A percentile compares a stretch with the other conserved stretches of the same genome.
phyloP scores from a whole-genome alignment of 257 asterid species.

The Solanum commersonii region DNA sequence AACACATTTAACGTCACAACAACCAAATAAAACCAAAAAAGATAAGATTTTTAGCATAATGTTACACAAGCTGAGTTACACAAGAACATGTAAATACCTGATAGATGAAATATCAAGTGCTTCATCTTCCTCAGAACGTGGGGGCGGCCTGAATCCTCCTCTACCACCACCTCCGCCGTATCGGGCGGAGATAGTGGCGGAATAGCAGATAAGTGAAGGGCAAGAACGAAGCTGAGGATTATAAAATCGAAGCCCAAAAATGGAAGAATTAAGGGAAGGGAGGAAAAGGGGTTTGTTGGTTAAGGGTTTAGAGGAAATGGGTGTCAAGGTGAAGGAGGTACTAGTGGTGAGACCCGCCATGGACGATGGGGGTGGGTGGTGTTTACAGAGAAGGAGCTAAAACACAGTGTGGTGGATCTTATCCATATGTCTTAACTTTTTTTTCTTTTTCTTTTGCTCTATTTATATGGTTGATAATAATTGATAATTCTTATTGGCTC shows the following conservation, averaged over 20 bases:
- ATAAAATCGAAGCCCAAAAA: conserved; percentile 23
- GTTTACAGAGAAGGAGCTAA: neutral
- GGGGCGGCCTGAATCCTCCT: conserved; percentile 22
- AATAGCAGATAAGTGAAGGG: neutral
- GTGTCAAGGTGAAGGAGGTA: conserved; percentile 37
- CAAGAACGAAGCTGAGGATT: neutral
- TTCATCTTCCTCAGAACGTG: conserved; percentile 40
- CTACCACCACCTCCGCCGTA: conserved; percentile 45
- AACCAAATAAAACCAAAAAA: neutral
- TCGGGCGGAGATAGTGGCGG: conserved; percentile 42
- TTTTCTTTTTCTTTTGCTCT: neutral
- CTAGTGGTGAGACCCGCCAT: conserved; percentile 86
- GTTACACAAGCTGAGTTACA: neutral
- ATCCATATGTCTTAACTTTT: conserved; percentile 2
- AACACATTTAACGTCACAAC: neutral
- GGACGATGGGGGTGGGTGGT: conserved; percentile 10
- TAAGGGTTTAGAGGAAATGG: conserved; percentile 24
- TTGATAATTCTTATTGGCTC: neutral
- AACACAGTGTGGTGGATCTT: conserved; percentile 4
- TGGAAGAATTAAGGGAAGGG: conserved; percentile 15
- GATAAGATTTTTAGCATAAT: neutral
- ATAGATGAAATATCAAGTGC: conserved; percentile 61
- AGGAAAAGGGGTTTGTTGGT: conserved; percentile 5
- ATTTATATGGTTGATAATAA: neutral
- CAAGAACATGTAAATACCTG: conserved; percentile 24